A percentile compares a stretch with the other conserved stretches of the same genome.
Conservation (phyloP, 306 rosid genomes). For the Citrullus amarus region DNA sequence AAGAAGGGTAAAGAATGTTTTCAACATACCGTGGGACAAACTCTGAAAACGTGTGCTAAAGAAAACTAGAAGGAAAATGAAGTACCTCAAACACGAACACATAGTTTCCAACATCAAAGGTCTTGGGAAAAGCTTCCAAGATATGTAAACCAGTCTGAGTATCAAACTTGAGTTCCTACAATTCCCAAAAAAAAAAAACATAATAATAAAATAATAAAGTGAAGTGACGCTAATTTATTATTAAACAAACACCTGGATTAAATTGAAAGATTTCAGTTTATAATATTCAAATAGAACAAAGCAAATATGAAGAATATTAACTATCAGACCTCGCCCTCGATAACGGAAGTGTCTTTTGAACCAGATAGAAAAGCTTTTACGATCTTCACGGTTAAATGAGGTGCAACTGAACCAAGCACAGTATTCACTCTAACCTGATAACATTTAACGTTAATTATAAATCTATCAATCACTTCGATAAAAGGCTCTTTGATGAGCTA, state of each 20-base stretch:
- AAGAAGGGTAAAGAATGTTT: constrained; percentile 18
- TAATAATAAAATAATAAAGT: neutral
- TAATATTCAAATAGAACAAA: neutral
- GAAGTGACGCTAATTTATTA: neutral
- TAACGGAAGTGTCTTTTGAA: constrained; percentile 47
- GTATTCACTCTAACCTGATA: constrained; percentile 81
- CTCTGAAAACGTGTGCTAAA: neutral
- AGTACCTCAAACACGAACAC: constrained; percentile 76
- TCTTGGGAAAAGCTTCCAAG: constrained; percentile 47
- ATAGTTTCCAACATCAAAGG: constrained; percentile 63
- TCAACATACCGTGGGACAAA: neutral
- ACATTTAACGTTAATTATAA: neutral
- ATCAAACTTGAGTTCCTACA: constrained; percentile 76
- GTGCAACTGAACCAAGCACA: constrained; percentile 85
- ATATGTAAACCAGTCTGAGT: constrained; percentile 42
- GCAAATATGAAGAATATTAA: constrained; percentile 9
- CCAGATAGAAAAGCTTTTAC: constrained; percentile 47
- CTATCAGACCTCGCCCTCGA: constrained; percentile 48
- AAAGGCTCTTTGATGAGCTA: neutral
- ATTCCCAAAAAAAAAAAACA: neutral
- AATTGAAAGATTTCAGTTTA: neutral
- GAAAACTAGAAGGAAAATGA: neutral
- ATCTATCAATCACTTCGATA: neutral
- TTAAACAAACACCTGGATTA: constrained; percentile 3
- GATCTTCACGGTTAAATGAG: constrained; percentile 75